Evolutionary conservation across 2,329 filamentous ascomycete species (phyloP).

Genomic region (Claviceps sp.): DNA sequence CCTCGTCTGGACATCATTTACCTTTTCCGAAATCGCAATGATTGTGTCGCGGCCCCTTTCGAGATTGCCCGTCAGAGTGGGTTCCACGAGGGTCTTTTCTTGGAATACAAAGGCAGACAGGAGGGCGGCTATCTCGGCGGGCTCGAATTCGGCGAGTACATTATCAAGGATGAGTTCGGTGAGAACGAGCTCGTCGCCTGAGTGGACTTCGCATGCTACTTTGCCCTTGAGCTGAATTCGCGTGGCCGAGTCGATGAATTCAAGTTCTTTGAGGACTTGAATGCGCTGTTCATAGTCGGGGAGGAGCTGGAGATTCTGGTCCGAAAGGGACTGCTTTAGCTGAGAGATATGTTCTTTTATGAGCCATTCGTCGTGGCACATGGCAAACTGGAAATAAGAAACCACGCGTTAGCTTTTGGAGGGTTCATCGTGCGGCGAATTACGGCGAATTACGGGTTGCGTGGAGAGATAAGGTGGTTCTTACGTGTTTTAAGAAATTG

Average conservation of each 20-base stretch:
- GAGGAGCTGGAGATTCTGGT: constrained; percentile 89
- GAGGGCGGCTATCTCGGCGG: constrained; percentile 89
- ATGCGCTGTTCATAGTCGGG: constrained; percentile 96
- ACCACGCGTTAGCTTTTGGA: not conserved
- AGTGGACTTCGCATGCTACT: constrained; percentile 96
- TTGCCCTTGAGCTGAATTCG: constrained; percentile 95
- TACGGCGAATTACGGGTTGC: too few species aligned
- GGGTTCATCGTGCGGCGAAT: not conserved
- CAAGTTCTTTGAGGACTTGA: constrained; percentile 77
- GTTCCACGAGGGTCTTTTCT: constrained; percentile 77
- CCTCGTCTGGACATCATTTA: constrained; percentile 77
- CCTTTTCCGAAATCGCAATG: constrained; percentile 78
- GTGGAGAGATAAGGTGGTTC: constrained; percentile 14
- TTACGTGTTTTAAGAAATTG: constrained; percentile 75
- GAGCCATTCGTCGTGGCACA: constrained; percentile 94
- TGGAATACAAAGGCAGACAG: constrained; percentile 95
- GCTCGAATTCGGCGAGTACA: constrained; percentile 85
- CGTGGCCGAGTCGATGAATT: constrained; percentile 76
- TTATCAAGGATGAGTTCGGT: constrained; percentile 96
- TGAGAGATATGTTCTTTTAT: constrained; percentile 88
- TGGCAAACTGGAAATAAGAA: constrained; percentile 49
- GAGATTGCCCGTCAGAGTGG: constrained; percentile 68
- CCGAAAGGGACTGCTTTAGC: constrained; percentile 78
- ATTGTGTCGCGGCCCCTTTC: constrained; percentile 77
- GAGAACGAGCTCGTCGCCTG: constrained; percentile 87